These are phyloP conservation scores for Kodamaea arcana DNA, from an alignment of 1,139 yeast genomes.

Conservation along the genomic window DNA sequence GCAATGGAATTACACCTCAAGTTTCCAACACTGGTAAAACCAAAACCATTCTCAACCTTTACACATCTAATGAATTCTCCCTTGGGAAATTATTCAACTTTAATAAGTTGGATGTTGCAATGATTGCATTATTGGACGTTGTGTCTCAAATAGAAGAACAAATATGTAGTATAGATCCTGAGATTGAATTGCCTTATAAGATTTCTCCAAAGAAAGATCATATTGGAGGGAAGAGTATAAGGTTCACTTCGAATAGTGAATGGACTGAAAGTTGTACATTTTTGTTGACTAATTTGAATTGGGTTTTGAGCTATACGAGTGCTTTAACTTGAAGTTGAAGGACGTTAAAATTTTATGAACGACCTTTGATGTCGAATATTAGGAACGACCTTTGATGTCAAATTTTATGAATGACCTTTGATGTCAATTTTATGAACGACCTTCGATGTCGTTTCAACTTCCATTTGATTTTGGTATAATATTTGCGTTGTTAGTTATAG, in stretches of 20 bases:
- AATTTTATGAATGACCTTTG: no score
- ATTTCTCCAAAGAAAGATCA: slow-evolving; percentile 48
- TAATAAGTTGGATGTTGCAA: slow-evolving; percentile 67
- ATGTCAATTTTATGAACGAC: no score
- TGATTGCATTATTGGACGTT: slow-evolving; percentile 70
- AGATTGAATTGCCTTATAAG: slow-evolving; percentile 69
- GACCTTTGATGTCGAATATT: no score
- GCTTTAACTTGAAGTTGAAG: neutral
- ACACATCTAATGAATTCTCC: slow-evolving; percentile 62
- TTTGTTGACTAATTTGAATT: slow-evolving; percentile 63
- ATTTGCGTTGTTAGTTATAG: no score
- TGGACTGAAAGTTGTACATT: slow-evolving; percentile 93
- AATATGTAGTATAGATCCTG: slow-evolving; percentile 45
- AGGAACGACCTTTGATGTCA: no score
- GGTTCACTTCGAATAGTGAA: slow-evolving; percentile 68
- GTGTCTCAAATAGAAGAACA: slow-evolving; percentile 52
- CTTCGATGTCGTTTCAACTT: no score
- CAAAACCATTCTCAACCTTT: slow-evolving; percentile 43
- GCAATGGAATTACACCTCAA: slow-evolving; percentile 1
- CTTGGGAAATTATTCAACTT: slow-evolving; percentile 66
- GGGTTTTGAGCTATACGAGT: slow-evolving; percentile 37
- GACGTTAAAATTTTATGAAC: no score
- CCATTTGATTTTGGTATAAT: no score
- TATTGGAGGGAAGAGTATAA: slow-evolving; percentile 75
- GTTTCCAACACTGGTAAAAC: slow-evolving; percentile 6